A percentile compares a stretch with the other conserved stretches of the same genome.
These are phyloP conservation scores for Thalassiosira delicatula DNA, from an alignment of 352 stramenopile genomes.

Conservation along the genomic window DNA sequence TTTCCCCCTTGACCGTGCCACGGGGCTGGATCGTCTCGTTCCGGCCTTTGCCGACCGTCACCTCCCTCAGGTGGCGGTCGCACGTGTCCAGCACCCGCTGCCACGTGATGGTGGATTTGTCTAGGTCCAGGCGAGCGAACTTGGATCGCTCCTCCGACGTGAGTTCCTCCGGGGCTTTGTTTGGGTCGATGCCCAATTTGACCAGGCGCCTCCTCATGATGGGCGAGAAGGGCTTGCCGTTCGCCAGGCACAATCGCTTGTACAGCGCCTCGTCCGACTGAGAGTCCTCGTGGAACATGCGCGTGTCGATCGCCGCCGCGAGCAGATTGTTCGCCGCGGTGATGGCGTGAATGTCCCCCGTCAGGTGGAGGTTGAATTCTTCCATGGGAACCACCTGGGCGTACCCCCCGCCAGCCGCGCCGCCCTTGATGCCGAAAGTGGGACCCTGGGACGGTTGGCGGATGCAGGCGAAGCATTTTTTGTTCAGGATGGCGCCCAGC, in stretches of 20 bases:
- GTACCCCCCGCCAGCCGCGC: constrained; percentile 90
- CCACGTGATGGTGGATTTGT: constrained; percentile 92
- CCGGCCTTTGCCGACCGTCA: constrained; percentile 89
- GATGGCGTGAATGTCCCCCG: constrained; percentile 98
- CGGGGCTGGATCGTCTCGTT: constrained; percentile 90
- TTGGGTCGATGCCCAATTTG: constrained; percentile 93
- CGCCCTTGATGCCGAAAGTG: constrained; percentile 98
- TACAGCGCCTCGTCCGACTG: constrained; percentile 87
- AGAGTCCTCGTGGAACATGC: constrained; percentile 96
- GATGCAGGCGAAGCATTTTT: constrained; percentile 96
- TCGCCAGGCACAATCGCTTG: constrained; percentile 83
- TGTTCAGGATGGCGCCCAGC: constrained; percentile 90
- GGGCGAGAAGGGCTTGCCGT: constrained; percentile 87
- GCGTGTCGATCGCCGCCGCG: constrained; percentile 95
- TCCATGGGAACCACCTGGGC: constrained; percentile 93
- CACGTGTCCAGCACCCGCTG: constrained; percentile 97
- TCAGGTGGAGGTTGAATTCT: constrained; percentile 99
- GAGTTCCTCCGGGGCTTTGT: constrained; percentile 91
- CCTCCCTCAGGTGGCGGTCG: constrained; percentile 92
- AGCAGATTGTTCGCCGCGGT: constrained; percentile 98
- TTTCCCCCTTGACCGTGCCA: constrained; percentile 50
- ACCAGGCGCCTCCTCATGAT: constrained; percentile 92
- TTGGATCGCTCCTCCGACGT: constrained; percentile 90
- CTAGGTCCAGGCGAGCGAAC: constrained; percentile 95
- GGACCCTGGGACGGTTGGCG: constrained; percentile 96